A percentile compares a stretch with the other conserved stretches of the same genome.
Evolutionary conservation across 2,329 filamentous ascomycete genomes (phyloP).

Genomic region (Curvularia hawaiiensis): DNA sequence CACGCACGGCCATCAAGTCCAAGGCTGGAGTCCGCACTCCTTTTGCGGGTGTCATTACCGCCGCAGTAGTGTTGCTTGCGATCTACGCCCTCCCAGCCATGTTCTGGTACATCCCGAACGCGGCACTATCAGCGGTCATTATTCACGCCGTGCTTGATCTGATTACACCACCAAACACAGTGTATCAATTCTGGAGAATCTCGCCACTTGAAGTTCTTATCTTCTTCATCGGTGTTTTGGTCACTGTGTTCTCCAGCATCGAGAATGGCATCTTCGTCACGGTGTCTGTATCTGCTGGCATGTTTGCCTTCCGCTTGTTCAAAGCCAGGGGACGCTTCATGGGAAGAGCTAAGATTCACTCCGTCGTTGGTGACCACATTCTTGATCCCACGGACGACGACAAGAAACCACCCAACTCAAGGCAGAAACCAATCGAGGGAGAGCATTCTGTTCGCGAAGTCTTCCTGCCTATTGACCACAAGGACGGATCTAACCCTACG

Average conservation of each 20-base stretch:
- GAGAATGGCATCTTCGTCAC: conserved; percentile 94
- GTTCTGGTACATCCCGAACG: conserved; percentile 92
- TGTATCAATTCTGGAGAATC: conserved; percentile 95
- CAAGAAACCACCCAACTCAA: conserved; percentile 21
- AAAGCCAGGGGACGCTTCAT: conserved; percentile 85
- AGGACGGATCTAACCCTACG: conserved; percentile 86
- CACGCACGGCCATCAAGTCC: conserved; percentile 93
- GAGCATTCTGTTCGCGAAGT: conserved; percentile 69
- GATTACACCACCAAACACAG: conserved; percentile 86
- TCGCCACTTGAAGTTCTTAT: conserved; percentile 89
- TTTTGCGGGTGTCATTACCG: conserved; percentile 88
- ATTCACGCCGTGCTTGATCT: conserved; percentile 95
- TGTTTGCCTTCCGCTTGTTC: conserved; percentile 83
- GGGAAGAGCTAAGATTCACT: conserved; percentile 83
- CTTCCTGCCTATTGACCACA: conserved; percentile 85
- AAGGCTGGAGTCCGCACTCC: conserved; percentile 95
- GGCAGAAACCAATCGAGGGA: conserved; percentile 29
- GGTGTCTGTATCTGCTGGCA: conserved; percentile 73
- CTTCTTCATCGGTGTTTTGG: conserved; percentile 90
- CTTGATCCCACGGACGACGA: conserved; percentile 55
- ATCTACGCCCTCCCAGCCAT: conserved; percentile 88
- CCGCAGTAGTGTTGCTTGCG: conserved; percentile 81
- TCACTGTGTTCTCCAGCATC: conserved; percentile 86
- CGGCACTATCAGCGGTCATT: conserved; percentile 84
- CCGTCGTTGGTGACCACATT: conserved; percentile 76